Base-by-base conservation (phyloP, 1,284 basidiomycete species). In the Ustilago tritici region DNA sequence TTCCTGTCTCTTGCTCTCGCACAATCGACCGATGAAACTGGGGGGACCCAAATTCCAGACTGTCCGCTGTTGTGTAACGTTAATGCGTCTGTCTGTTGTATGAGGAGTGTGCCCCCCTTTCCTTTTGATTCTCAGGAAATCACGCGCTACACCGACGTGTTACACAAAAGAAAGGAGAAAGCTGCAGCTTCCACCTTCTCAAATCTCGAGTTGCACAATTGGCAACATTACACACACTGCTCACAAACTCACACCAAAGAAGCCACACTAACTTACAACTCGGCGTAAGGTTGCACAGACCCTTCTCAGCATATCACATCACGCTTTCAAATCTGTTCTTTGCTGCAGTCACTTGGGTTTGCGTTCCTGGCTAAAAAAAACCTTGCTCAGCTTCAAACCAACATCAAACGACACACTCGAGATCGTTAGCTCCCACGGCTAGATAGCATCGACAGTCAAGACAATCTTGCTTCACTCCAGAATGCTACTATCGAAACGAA, bases 111-210 rank as follows among this genome's bases (percentile, higher is more conserved):
- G 12, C n/a, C 1, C 4, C 4, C 3, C 31, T 32, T 53, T 9
- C 17, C 43, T 46, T 7, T n/a, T 46, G n/a, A 15, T 46, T 57
- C 38, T 57, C 56, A 28, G 40, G 15, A 41, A 46, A 57, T 57
- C 43, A 47, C 40, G 31, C 38, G 38, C 56, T 57, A 57, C 38
- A 43, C 56, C 56, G 12, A 19, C 28, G 49, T 50, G 49, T 50
- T 50, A 50, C 49, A 50, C 49, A 50, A 50, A 50, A 46, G 43
- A 7, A 46, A 19, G 38, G 38, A 40, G 4, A 17, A 6, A 40
- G 38, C 38, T 40, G 38, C 38, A 40, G 38, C 38, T 40, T 11
- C 38, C 15, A 40, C 11, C 38, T 11, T 4, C 10, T 17, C 15
- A 11, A 40, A 10, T 17, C 38, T 40, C 31, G 9, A 10, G n/a